A percentile compares a stretch with the other conserved stretches of the same genome.
Conservation (phyloP, 257 asterid genomes). For the Solanum chiquidenum region DNA sequence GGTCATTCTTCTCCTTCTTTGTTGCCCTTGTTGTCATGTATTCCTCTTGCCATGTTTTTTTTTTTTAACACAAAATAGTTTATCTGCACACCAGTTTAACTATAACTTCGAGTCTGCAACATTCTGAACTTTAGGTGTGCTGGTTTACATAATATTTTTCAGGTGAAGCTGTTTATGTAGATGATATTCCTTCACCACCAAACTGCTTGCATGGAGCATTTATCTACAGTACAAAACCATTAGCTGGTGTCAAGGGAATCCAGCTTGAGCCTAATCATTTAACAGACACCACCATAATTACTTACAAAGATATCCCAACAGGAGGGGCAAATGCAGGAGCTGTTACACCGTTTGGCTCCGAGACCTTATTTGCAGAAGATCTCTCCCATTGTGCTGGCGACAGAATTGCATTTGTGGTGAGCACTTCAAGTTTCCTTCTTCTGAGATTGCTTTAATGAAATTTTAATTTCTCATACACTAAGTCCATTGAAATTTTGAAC, state of each 20-base stretch:
- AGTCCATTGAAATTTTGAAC: background rate
- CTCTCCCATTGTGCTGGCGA: conserved; percentile 51
- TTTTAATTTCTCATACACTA: background rate
- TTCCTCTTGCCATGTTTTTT: background rate
- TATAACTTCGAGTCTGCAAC: background rate
- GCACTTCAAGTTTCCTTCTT: background rate
- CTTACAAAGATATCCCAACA: conserved; percentile 51
- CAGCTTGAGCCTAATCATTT: conserved; percentile 17
- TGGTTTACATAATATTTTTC: background rate
- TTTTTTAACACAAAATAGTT: background rate
- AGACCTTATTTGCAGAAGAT: conserved; percentile 51
- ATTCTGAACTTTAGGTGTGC: background rate
- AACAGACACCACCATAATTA: conserved; percentile 22
- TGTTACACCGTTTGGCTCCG: conserved; percentile 27
- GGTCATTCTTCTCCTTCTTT: background rate
- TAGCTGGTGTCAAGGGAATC: conserved; percentile 40
- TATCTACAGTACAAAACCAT: conserved; percentile 52
- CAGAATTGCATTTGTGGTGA: conserved; percentile 60
- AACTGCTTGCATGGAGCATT: conserved; percentile 56
- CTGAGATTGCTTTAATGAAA: background rate
- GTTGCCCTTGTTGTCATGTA: background rate
- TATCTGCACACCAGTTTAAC: background rate
- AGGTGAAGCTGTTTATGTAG: conserved; percentile 23
- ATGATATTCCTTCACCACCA: conserved; percentile 70
- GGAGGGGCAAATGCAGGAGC: conserved; percentile 52